These are phyloP conservation scores for Cucumis melo DNA, from an alignment of 306 rosid genomes.

Conservation along the genomic window DNA sequence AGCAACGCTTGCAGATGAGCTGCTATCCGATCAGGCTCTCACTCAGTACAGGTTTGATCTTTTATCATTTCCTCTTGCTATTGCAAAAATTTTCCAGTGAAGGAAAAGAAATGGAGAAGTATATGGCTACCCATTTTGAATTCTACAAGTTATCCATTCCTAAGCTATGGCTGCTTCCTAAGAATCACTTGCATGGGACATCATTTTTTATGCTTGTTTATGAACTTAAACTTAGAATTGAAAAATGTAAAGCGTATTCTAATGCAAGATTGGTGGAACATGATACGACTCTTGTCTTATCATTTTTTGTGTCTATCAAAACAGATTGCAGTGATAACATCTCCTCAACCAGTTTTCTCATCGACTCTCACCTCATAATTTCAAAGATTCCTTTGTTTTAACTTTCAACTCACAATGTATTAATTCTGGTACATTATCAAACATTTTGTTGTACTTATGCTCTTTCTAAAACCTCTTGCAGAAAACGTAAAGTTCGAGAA, in stretches of 20 bases:
- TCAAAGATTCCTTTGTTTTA: background rate
- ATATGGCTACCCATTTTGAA: background rate
- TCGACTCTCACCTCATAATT: background rate
- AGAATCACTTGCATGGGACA: background rate
- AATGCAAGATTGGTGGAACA: background rate
- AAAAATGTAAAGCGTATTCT: background rate
- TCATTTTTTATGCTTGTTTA: too few species aligned
- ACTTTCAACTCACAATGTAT: background rate
- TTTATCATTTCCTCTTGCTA: background rate
- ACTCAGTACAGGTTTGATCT: constrained; percentile 36
- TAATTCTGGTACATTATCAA: background rate
- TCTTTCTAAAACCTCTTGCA: constrained; percentile 11
- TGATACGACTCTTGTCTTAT: background rate
- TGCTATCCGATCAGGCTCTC: constrained; percentile 36
- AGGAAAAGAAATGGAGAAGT: background rate
- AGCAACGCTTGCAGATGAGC: constrained; percentile 53
- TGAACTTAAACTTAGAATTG: background rate
- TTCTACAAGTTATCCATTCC: background rate
- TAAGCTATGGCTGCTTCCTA: background rate
- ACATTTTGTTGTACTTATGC: background rate
- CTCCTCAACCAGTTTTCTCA: background rate
- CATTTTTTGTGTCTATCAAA: background rate
- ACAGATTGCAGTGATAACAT: background rate
- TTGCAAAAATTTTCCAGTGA: background rate
- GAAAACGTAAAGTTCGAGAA: constrained; percentile 71